Base-by-base conservation (phyloP, 2,329 filamentous ascomycete genomes). In the Alternaria sp. region DNA sequence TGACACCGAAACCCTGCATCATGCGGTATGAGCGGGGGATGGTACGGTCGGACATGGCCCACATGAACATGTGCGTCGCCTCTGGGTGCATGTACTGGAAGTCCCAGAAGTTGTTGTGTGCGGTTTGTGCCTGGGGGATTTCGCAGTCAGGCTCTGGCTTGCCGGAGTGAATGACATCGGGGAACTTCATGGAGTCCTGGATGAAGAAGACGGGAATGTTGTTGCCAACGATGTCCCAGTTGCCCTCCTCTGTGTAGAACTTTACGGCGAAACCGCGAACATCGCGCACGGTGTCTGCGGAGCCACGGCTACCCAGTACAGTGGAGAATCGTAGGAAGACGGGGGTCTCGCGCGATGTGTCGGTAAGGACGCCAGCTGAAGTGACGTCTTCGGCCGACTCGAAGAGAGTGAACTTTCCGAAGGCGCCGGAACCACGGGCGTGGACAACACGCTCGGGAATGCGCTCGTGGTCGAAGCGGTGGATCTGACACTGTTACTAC, bases 1-100 rank as follows among this genome's bases (percentile, higher is more conserved):
- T 93, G 69, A 95, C 92, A 57, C 92, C 91, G 61, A 94, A 95
- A 0, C 92, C 92, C 69, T 95, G 91, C 90, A 95, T 93, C 91
- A 93, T 93, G 23, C 92, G 88, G 80, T 85, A 93, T 0, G 90
- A 92, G 3, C 90, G 86, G 1, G 91, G 91, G 59, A 93, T 93
- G 0, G 85, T 84, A 26, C 91, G 86, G 75, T 93, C 92, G 9
- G 88, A 91, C 89, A 93, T 92, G 28, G 88, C 83, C 91, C 91
- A 94, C 84, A 92, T 88, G 69, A 87, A 91, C 90, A 93, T 93
- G 77, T 93, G 91, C 0, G 90, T 92, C 0, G 90, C 86, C 76
- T 95, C 91, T 0, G 87, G 82, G 71, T 93, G 89, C 65, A 90
- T 79, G 66, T 66, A 78, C 44, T 87, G 83, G 69, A 93, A 93